Percentiles rank a stretch among this genome's conserved stretches.
Evolutionary conservation across 1,284 basidiomycete species (phyloP).

Genomic region (Cryptococcus jaspeensis): DNA sequence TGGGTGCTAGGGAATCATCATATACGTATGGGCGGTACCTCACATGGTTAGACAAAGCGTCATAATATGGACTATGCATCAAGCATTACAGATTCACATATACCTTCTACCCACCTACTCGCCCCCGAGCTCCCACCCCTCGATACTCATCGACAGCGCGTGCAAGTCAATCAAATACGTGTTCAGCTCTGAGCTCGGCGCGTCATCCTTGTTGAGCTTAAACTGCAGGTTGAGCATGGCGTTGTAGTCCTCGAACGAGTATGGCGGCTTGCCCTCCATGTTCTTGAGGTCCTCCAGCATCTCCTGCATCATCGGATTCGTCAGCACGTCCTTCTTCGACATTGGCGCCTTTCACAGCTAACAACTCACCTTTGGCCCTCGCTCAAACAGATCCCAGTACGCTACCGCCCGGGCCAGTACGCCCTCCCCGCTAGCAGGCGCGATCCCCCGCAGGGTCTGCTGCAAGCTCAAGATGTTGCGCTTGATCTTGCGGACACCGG

Average conservation of each 20-base stretch:
- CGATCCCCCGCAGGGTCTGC: slow-evolving; percentile 81
- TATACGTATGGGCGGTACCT: too few species aligned
- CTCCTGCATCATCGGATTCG: slow-evolving; percentile 54
- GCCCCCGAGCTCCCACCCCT: slow-evolving; percentile 34
- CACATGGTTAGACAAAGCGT: too few species aligned
- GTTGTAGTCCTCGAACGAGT: slow-evolving; percentile 87
- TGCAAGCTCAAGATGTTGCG: slow-evolving; percentile 90
- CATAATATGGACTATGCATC: too few species aligned
- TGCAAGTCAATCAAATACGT: slow-evolving; percentile 51
- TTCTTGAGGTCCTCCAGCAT: slow-evolving; percentile 69
- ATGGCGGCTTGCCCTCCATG: slow-evolving; percentile 55
- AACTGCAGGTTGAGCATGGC: slow-evolving; percentile 84
- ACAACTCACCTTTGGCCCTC: slow-evolving; percentile 66
- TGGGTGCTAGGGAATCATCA: too few species aligned
- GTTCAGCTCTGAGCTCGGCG: slow-evolving; percentile 42
- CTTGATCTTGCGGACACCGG: slow-evolving; percentile 83
- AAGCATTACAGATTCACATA: too few species aligned
- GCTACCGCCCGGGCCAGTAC: slow-evolving; percentile 72
- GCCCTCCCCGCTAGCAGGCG: slow-evolving; percentile 59
- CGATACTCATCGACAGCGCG: slow-evolving; percentile 44
- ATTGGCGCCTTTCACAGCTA: background rate
- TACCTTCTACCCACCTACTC: background rate
- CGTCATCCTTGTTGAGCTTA: slow-evolving; percentile 61
- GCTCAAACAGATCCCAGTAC: slow-evolving; percentile 77
- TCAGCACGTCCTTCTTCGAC: background rate